These are phyloP conservation scores for Fusarium austroafricanum DNA, from an alignment of 2,329 filamentous ascomycete genomes.

Conservation along the genomic window DNA sequence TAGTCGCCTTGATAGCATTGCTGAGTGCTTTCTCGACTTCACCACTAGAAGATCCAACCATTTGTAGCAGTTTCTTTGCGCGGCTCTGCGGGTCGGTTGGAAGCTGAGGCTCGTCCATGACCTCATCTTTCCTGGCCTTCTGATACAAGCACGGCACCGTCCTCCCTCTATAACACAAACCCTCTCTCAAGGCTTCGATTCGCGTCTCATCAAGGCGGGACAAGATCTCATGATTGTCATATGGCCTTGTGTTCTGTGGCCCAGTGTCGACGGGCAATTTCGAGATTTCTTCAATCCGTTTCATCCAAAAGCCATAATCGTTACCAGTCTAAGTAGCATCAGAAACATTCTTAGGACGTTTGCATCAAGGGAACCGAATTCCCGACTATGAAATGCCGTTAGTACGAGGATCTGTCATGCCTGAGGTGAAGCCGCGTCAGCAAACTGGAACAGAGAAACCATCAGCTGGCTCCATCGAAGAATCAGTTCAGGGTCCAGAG, in stretches of 20 bases:
- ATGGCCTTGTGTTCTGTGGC: background rate
- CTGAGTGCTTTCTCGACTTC: background rate
- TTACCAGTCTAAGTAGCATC: constrained; percentile 15
- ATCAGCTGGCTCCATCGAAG: constrained; percentile 36
- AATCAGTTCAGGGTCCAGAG: constrained; percentile 32
- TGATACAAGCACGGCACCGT: background rate
- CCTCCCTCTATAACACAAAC: constrained; percentile 16
- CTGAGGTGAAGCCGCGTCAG: constrained; percentile 24
- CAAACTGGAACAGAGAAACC: constrained; percentile 37
- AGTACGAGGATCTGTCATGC: constrained; percentile 18
- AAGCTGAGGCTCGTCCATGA: background rate
- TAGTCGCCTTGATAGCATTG: background rate
- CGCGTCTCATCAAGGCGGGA: background rate
- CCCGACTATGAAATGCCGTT: background rate
- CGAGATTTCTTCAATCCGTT: background rate
- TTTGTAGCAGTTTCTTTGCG: background rate
- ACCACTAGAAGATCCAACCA: background rate
- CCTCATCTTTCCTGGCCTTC: background rate
- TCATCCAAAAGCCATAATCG: constrained; percentile 30
- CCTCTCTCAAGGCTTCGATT: background rate
- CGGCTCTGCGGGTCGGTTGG: background rate
- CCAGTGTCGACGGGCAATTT: background rate
- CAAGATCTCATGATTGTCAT: background rate
- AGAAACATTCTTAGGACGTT: constrained; percentile 20
- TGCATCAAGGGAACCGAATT: background rate